phyloP scores from a whole-genome alignment of 2,329 filamentous ascomycete species.

The Microcera coccophila region DNA sequence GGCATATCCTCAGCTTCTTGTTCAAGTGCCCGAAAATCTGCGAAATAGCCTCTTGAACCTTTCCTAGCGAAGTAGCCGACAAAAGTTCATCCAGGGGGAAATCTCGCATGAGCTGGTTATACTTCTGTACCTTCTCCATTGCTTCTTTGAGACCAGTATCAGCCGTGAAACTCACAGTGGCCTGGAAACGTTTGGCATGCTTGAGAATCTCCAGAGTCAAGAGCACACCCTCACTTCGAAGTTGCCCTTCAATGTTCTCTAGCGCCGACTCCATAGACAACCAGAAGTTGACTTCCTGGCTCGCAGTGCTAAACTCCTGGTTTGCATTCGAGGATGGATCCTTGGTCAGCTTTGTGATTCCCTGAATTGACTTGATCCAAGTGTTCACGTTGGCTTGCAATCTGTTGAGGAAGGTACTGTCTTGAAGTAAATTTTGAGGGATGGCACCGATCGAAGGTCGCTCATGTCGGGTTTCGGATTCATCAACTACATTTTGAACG shows the following conservation, averaged over 20 bases:
- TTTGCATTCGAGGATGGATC: slow-evolving; percentile 65
- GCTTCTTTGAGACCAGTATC: slow-evolving; percentile 96
- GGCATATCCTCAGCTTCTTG: slow-evolving; percentile 94
- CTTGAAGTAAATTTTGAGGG: slow-evolving; percentile 69
- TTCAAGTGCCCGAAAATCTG: slow-evolving; percentile 93
- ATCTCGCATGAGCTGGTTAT: slow-evolving; percentile 98
- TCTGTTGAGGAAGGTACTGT: slow-evolving; percentile 89
- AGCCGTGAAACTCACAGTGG: slow-evolving; percentile 91
- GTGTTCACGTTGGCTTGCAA: slow-evolving; percentile 90
- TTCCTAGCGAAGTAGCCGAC: slow-evolving; percentile 82
- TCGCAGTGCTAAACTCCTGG: slow-evolving; percentile 64
- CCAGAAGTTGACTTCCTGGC: slow-evolving; percentile 99
- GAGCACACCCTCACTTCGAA: slow-evolving; percentile 81
- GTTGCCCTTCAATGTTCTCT: slow-evolving; percentile 84
- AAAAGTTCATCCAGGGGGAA: slow-evolving; percentile 94
- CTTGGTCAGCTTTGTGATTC: slow-evolving; percentile 88
- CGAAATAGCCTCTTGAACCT: slow-evolving; percentile 82
- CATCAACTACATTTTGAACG: slow-evolving; percentile 79
- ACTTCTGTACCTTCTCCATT: slow-evolving; percentile 94
- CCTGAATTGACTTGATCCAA: slow-evolving; percentile 98
- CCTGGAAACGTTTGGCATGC: slow-evolving; percentile 96
- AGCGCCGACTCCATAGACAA: slow-evolving; percentile 92
- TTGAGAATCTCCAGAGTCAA: slow-evolving; percentile 93
- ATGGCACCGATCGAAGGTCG: slow-evolving; percentile 78
- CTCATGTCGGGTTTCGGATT: slow-evolving; percentile 62